Evolutionary conservation across 805 yeast species (phyloP), one percentile per base, ranked within the genome.

Genomic region (Barnettozyma populi): DNA sequence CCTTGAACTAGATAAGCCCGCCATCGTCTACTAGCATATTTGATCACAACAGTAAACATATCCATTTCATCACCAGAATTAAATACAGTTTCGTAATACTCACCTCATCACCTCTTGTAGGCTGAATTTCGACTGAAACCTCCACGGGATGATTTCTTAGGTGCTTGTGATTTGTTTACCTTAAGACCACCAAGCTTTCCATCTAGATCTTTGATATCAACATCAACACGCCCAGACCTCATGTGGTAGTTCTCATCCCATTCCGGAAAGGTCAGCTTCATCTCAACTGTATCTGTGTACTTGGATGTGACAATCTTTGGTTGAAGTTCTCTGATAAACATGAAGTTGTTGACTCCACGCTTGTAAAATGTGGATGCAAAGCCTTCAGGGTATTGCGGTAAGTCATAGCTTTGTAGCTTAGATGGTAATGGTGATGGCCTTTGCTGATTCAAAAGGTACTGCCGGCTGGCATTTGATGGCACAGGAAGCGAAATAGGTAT

Each of bases 311-410:
- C 68, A 55, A 73, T 64, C 50, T 74, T 74, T 31, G 74, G 68
- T 49, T 74, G 79, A 25, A 74, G 57, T 51, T 74, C 79, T 48
- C 78, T 61, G 3, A 74, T 76, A 62, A 74, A 74, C 78, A 74
- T 74, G 52, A 74, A 74, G 52, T 72, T 71, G 48, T 73, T 74
- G n/a, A 64, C 64, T 4, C 76, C 76, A 41, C 78, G 57, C 41
- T 70, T 65, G 55, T 74, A 75, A 55, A 74, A 74, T 5, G 78
- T 74, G 1, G 78, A 74, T 2, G 77, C 65, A 44, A 73, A 74
- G 0, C 79, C 78, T 52, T 74, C 78, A 1, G 79, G 79, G 45
- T 71, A 70, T 14, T 56, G 46, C 5, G 54, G 57, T 5, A 48
- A 51, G 21, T 57, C 61, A 21, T 53, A 47, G 4, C 51, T 45